These are phyloP conservation scores for Vigna nakashimae DNA, from an alignment of 306 rosid species.

Conservation along the genomic window DNA sequence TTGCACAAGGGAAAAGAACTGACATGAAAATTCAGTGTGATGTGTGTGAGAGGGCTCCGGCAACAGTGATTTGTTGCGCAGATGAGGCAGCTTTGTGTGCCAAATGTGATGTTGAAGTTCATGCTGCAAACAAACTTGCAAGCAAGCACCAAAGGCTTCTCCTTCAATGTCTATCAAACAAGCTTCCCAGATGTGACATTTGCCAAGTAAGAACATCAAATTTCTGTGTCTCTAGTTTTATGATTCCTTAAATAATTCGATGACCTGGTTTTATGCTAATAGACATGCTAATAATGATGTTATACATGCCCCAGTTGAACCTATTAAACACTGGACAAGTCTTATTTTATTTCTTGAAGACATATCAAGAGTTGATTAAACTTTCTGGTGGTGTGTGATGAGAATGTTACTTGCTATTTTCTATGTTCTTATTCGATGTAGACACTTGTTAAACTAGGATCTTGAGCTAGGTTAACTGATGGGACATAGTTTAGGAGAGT, in stretches of 20 bases:
- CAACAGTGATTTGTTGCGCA: conserved; percentile 92
- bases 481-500: conserved; percentile 4
- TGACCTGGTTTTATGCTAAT: neutral
- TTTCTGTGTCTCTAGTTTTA: neutral
- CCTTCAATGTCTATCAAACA: conserved; percentile 78
- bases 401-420: neutral
- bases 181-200: conserved; percentile 94
- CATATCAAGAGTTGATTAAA: neutral
- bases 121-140: conserved; percentile 97
- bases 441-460: neutral
- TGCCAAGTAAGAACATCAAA: conserved; percentile 69
- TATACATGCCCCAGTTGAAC: neutral
- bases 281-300: neutral
- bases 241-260: neutral
- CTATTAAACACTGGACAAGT: neutral
- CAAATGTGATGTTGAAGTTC: conserved; percentile 89
- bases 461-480: neutral
- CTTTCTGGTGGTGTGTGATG: neutral
- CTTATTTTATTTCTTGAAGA: neutral
- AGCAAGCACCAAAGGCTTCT: conserved; percentile 97
- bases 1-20: neutral
- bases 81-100: conserved; percentile 97
- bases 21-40: conserved; percentile 95
- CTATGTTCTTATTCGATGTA: neutral
- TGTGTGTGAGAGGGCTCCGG: conserved; percentile 94